These are phyloP conservation scores for Penicillium malachiteum DNA, from an alignment of 495 filamentous ascomycete genomes.

Conservation along the genomic window DNA sequence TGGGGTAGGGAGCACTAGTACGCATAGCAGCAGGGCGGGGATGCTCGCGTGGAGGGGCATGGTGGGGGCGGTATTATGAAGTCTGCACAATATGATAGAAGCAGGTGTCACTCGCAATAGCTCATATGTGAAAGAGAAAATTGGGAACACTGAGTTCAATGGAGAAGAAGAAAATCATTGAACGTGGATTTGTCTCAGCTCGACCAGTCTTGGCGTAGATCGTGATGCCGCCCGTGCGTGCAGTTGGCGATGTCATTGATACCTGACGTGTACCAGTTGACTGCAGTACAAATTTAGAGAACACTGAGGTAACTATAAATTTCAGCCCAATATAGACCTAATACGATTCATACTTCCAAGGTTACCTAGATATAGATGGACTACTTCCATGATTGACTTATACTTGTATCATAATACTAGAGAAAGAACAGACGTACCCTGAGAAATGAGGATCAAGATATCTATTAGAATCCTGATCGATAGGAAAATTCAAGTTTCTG, in stretches of 20 bases:
- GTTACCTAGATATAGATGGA: not conserved
- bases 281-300: not conserved
- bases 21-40: constrained; percentile 45
- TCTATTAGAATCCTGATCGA: too few species aligned
- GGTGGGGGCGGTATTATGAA: constrained; percentile 3
- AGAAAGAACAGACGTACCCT: too few species aligned
- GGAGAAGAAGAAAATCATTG: constrained; percentile 5
- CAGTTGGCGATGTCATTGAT: not conserved
- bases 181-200: constrained; percentile 7
- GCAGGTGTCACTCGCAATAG: not conserved
- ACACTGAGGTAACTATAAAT: not conserved
- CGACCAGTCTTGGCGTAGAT: constrained; percentile 13
- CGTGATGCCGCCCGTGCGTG: constrained; percentile 10
- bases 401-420: too few species aligned
- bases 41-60: constrained; percentile 25
- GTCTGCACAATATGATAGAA: not conserved
- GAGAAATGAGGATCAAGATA: too few species aligned
- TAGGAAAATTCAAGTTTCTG: too few species aligned
- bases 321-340: too few species aligned
- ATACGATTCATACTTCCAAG: too few species aligned
- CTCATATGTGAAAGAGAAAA: not conserved
- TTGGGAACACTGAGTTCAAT: not conserved
- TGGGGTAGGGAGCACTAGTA: constrained; percentile 58
- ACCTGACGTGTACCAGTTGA: constrained; percentile 1
- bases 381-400: not conserved